Percentiles rank a stretch among this genome's conserved stretches.
Conservation (phyloP, 768 basidiomycete genomes). For the Serendipita indica region DNA sequence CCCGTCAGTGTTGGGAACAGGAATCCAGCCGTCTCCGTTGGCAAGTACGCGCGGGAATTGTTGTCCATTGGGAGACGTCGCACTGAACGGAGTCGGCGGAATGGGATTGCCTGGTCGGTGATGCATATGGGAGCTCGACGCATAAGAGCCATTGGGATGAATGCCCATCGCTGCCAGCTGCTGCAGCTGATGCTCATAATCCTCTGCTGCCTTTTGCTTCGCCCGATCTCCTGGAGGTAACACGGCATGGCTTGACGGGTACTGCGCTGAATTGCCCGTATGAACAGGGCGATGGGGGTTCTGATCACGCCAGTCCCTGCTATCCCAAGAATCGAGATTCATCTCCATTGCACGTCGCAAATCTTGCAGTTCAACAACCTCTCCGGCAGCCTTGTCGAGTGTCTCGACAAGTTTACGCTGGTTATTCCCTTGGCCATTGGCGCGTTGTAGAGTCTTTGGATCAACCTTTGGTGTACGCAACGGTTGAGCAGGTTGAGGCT, state of each 20-base stretch:
- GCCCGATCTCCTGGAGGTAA: background rate
- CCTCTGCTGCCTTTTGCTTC: background rate
- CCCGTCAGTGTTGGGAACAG: conserved; percentile 7
- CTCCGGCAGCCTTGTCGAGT: background rate
- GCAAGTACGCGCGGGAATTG: background rate
- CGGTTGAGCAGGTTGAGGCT: background rate
- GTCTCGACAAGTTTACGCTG: background rate
- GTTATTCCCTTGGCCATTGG: background rate
- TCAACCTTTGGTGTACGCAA: conserved; percentile 3
- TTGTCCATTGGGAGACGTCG: background rate
- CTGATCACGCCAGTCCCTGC: conserved; percentile 2
- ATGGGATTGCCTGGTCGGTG: background rate
- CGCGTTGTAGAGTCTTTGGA: background rate
- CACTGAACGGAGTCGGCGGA: conserved; percentile 1
- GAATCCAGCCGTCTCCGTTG: conserved; percentile 4
- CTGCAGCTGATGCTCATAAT: conserved; percentile 9
- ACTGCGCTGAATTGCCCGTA: conserved; percentile 1
- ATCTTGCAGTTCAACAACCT: conserved; percentile 5
- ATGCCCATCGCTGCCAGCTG: conserved; percentile 1
- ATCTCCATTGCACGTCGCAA: conserved; percentile 5
- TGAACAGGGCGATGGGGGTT: background rate
- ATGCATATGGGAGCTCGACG: background rate
- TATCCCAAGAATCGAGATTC: conserved; percentile 4
- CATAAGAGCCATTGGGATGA: background rate
- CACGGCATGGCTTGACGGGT: conserved; percentile 2